phyloP scores from a whole-genome alignment of 2,329 filamentous ascomycete species.

The Conoideocrella luteorostrata region DNA sequence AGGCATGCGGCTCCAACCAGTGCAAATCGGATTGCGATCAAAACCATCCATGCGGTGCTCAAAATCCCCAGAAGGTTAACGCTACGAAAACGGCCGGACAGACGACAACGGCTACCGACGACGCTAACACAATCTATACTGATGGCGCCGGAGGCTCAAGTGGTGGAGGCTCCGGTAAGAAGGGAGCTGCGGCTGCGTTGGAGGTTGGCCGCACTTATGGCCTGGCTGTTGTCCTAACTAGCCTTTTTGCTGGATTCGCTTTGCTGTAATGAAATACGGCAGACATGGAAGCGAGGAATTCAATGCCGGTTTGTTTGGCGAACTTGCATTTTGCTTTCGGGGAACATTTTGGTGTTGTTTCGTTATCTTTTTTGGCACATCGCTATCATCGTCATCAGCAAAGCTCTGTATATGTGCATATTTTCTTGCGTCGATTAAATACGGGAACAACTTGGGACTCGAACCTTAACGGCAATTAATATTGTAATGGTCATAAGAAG shows the following conservation, averaged over 20 bases:
- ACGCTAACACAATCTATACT: constrained; percentile 11
- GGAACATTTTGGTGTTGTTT: constrained; percentile 2
- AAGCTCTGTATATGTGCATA: not conserved
- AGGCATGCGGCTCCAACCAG: constrained; percentile 66
- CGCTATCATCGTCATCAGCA: not conserved
- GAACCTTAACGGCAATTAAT: not conserved
- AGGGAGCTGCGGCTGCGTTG: constrained; percentile 23
- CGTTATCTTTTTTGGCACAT: not conserved
- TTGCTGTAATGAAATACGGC: constrained; percentile 27
- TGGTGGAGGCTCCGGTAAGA: constrained; percentile 16
- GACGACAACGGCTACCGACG: constrained; percentile 32
- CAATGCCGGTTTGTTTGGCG: not conserved
- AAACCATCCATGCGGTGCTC: constrained; percentile 9
- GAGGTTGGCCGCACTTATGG: constrained; percentile 31
- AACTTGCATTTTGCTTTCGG: constrained; percentile 2
- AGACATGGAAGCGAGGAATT: not conserved
- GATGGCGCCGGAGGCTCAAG: constrained; percentile 13
- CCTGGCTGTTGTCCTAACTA: constrained; percentile 29
- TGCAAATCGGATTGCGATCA: constrained; percentile 35
- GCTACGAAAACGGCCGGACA: constrained; percentile 25
- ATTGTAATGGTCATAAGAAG: not conserved
- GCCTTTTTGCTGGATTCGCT: constrained; percentile 34
- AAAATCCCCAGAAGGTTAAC: constrained; percentile 29
- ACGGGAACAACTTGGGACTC: not conserved
- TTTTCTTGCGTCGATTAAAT: not conserved